Evolutionary conservation across 2,329 filamentous ascomycete species (phyloP), one percentile per base, ranked within the genome.

Genomic region (Alternaria gaisen): DNA sequence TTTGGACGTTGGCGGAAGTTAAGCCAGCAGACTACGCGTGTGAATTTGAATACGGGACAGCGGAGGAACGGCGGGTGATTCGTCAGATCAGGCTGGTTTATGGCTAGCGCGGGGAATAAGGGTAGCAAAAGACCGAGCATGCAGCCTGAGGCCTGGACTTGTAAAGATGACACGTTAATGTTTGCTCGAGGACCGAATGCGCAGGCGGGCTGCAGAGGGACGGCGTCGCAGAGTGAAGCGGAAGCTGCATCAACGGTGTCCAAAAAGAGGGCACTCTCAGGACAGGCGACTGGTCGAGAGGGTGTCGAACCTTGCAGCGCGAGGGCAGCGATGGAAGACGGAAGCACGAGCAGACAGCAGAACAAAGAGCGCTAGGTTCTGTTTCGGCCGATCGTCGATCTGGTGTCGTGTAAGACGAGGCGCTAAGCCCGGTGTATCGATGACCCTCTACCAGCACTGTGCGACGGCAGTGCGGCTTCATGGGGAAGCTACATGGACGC

Each of bases 71-170:
- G 53, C 38, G 50, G 52, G 32, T 59, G 64, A 61, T 62, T 66
- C 47, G 61, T 38, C 61, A 54, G 52, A 30, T 4, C 22, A 32
- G 22, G 30, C 30, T 48, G 46, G 46, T 24, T 48, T 48, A 30
- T 38, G 14, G n/a, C 57, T 50, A 60, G 48, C 53, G 56, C 57
- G 20, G 56, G 50, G 53, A 53, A 63, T 53, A 63, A 60, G 42
- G 36, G 24, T 26, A 58, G 36, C 54, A 38, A 56, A 60, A 52
- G 60, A 53, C 63, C 56, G 60, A 60, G 50, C 50, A 51, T 36
- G 58, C 43, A 43, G 56, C 18, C 40, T 24, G 42, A 46, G 60
- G 63, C 46, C 61, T 59, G 58, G 55, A 47, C 42, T 58, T 24
- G 46, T 8, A 8, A 44, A 55, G 28, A 64, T 58, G 61, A 58